Evolutionary conservation across 768 basidiomycete species (phyloP), one percentile per base, ranked within the genome.

Genomic region (Suillus alpinus): DNA sequence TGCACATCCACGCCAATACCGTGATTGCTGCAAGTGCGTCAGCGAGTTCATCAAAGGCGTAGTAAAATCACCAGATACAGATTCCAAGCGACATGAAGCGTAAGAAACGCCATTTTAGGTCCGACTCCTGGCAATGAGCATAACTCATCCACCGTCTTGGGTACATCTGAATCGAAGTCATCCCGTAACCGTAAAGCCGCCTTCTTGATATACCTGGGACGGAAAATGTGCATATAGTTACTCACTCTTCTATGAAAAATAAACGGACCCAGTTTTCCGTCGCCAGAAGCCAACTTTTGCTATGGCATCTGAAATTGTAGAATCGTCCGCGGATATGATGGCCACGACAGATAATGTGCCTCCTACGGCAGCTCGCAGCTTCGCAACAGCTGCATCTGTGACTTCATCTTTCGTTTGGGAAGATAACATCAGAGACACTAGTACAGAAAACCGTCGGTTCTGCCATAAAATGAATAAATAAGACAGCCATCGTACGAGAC

Each of bases 1-100:
- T 99, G 96, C 0, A 94, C 91, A 66, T 99, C 96, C 0, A 98
- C 96, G 0, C 95, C 96, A 37, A 98, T 96, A 1, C 96, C 96
- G 29, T 83, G 79, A 66, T 94, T 93, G 50, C 91, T 94, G 68
- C 6, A 39, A 52, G n/a, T 34, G 29, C 43, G 49, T 57, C 23
- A 56, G 57, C 4, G 10, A 51, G 50, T 57, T 37, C 23, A 49
- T n/a, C 26, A 20, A 43, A 18, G 9, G 20, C 6, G 37, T 39
- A 40, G 20, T 9, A 20, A 40, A 14, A 18, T 10, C 31, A 26
- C 26, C 14, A 13, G 14, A 26, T 67, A 92, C 90, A 92, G 63
- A 64, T 89, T 82, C 93, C 92, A 96, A 1, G 92, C 94, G 31
- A 83, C 83, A 65, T 94, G 94, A 2, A 96, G 79, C 2, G 86